These are phyloP conservation scores for Triticum dicoccoides DNA, from an alignment of 176 grass and related monocot species.

Conservation along the genomic window DNA sequence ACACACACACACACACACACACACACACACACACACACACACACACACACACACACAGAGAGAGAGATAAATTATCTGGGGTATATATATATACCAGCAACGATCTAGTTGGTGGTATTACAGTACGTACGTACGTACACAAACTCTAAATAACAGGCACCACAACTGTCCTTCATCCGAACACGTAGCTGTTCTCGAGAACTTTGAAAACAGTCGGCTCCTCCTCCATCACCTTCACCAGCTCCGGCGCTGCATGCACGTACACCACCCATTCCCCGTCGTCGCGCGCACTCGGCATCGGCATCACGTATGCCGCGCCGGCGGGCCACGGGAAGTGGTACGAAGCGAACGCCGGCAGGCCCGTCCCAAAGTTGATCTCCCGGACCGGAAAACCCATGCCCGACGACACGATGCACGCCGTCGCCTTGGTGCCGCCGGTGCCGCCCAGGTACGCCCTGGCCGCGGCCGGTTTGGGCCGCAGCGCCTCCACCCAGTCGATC, in stretches of 20 bases:
- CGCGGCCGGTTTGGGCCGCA: not conserved
- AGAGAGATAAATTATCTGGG: too few relatives aligned
- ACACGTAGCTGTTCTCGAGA: conserved; percentile 41
- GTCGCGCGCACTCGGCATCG: not conserved
- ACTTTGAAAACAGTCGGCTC: conserved; percentile 40
- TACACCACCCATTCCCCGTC: conserved; percentile 60
- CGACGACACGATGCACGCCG: not conserved
- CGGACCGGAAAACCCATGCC: not conserved
- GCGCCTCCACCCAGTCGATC: conserved; percentile 8
- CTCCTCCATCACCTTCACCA: conserved; percentile 56
- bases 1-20: too few relatives aligned
- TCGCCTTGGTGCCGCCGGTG: not conserved
- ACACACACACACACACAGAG: too few relatives aligned
- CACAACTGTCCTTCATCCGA: conserved; percentile 1
- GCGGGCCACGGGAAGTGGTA: conserved; percentile 17
- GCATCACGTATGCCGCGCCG: not conserved
- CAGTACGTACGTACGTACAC: too few relatives aligned
- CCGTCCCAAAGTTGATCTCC: not conserved
- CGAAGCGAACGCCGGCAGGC: not conserved
- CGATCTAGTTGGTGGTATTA: too few relatives aligned
- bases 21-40: too few relatives aligned
- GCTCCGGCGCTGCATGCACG: conserved; percentile 33
- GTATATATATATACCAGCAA: too few relatives aligned
- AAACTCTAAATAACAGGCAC: too few relatives aligned
- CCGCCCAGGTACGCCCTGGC: conserved; percentile 3